Percentiles rank a stretch among this genome's conserved stretches.
phyloP scores from a whole-genome alignment of 768 basidiomycete species.

The Lentinula boryana region DNA sequence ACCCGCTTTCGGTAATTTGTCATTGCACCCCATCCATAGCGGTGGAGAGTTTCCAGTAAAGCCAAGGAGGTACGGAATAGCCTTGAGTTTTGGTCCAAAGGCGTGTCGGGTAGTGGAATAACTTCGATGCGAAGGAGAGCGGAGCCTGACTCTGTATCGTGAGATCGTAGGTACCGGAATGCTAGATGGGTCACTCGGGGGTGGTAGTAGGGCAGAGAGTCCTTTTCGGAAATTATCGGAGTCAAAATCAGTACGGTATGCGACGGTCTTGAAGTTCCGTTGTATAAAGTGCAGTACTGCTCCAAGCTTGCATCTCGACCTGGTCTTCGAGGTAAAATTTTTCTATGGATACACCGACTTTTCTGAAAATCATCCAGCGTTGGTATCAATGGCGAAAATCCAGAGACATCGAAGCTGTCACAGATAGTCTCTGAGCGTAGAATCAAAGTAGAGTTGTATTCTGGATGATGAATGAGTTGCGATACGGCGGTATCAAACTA shows the following conservation, averaged over 20 bases:
- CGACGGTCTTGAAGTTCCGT: conserved; percentile 11
- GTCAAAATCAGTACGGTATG: conserved; percentile 46
- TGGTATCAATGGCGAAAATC: conserved; percentile 20
- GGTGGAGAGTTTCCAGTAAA: conserved; percentile 75
- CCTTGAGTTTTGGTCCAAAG: conserved; percentile 50
- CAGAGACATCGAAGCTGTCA: conserved; percentile 20
- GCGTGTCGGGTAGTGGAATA: conserved; percentile 41
- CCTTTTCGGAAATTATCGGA: conserved; percentile 41
- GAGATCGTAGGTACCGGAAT: conserved; percentile 56
- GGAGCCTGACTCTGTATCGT: not conserved
- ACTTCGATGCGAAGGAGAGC: conserved; percentile 52
- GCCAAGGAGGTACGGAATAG: conserved; percentile 77
- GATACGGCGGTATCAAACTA: conserved; percentile 72
- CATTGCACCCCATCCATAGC: conserved; percentile 84
- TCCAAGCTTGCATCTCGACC: conserved; percentile 68
- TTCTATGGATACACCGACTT: conserved; percentile 55
- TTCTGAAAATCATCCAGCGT: conserved; percentile 28
- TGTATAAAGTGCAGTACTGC: conserved; percentile 75
- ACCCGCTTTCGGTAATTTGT: conserved; percentile 86
- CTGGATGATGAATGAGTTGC: conserved; percentile 81
- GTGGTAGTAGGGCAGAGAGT: conserved; percentile 81
- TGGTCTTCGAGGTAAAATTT: conserved; percentile 72
- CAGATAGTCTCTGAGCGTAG: conserved; percentile 70
- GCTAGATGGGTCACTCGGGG: conserved; percentile 77
- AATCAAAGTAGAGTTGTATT: conserved; percentile 89